Evolutionary conservation across 108 stramenopile genomes (phyloP).

Genomic region (Fistulifera solaris): DNA sequence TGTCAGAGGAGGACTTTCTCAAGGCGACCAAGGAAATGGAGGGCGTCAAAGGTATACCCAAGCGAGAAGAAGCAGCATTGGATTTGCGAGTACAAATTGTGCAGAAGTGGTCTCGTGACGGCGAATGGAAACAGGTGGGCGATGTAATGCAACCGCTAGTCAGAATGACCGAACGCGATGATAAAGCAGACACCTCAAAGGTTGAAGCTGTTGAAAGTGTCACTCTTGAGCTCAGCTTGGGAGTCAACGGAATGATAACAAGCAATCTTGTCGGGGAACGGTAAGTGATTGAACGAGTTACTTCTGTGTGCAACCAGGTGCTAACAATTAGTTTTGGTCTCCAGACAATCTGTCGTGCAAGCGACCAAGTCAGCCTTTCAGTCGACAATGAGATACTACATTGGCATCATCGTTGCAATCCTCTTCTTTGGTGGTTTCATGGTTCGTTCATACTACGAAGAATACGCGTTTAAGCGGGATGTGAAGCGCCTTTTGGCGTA

Average conservation of each 20-base stretch:
- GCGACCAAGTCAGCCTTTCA: conserved; percentile 62
- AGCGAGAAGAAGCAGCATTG: conserved; percentile 71
- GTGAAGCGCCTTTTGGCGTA: conserved; percentile 61
- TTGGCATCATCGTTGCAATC: conserved; percentile 46
- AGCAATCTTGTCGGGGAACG: conserved; percentile 41
- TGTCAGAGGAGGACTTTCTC: conserved; percentile 32
- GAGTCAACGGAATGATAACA: conserved; percentile 52
- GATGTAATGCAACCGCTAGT: conserved; percentile 54
- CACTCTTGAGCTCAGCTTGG: conserved; percentile 60
- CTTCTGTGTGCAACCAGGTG: not conserved
- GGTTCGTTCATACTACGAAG: conserved; percentile 71
- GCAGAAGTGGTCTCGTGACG: conserved; percentile 63
- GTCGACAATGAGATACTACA: conserved; percentile 48
- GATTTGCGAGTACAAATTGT: conserved; percentile 51
- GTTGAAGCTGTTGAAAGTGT: conserved; percentile 52
- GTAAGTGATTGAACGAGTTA: conserved; percentile 20
- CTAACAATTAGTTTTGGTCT: conserved; percentile 1
- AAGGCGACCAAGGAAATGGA: conserved; percentile 48
- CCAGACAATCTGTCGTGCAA: conserved; percentile 73
- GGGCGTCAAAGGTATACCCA: conserved; percentile 57
- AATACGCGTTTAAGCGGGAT: conserved; percentile 62
- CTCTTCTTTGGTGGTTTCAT: conserved; percentile 76
- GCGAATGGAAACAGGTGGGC: conserved; percentile 60
- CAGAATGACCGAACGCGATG: conserved; percentile 34
- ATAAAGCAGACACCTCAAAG: conserved; percentile 43